Evolutionary conservation across 208 protist genomes (phyloP), one percentile per base, ranked within the genome.

Genomic region (Wallacemonas sp.): DNA sequence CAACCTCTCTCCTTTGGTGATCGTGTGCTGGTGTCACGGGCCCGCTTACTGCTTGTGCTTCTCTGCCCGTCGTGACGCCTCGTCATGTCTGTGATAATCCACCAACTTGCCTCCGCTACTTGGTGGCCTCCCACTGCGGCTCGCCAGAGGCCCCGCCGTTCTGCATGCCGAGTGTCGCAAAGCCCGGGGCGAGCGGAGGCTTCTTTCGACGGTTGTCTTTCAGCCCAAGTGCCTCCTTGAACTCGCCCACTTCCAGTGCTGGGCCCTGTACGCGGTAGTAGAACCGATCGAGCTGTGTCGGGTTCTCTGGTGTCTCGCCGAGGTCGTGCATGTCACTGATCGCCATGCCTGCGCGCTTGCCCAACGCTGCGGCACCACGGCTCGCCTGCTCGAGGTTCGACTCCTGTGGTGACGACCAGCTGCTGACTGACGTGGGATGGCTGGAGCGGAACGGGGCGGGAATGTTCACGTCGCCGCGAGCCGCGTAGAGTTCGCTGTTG

Each of bases 301-400:
- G 80, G 61, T 89, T 89, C 57, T 92, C 89, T 1, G 81, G 64
- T 13, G 85, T 91, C 58, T 95, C 89, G 55, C 81, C 81, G n/a
- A 55, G 45, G 66, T 92, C 89, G 68, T 95, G 89, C 89, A 95
- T 95, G 26, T 92, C 86, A 46, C 85, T 95, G 63, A 95, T 84
- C 41, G 71, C 64, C 85, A 95, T 92, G 45, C 68, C 34, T n/a
- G 81, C 82, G 13, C 89, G 83, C 73, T 92, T 91, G 39, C 85
- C 89, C 26, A 95, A 64, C n/a, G 75, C 76, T 5, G 84, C 85
- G 27, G 89, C 83, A 38, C 84, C 89, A 36, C 89, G 80, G 38
- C 76, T 80, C 12, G 89, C 85, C 68, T 95, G 89, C 68, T 92
- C 89, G 39, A 95, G 60, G 72, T 95, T 95, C 45, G 78, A 79